Evolutionary conservation across 2,329 filamentous ascomycete genomes (phyloP).

Genomic region (Nothophaeocryptopus gaeumannii): DNA sequence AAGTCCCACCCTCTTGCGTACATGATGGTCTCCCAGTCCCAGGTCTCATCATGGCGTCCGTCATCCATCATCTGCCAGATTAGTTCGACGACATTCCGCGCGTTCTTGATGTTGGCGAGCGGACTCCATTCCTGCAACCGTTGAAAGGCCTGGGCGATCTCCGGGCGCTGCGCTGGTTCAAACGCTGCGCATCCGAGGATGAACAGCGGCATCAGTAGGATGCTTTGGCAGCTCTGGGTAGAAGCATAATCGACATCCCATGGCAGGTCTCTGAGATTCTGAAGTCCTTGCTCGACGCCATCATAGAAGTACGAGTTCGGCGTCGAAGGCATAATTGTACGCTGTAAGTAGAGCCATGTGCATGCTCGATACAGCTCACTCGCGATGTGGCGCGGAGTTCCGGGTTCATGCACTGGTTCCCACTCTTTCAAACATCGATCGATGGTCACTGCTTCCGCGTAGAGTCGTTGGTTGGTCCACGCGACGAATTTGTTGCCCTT

Average conservation of each 20-base stretch:
- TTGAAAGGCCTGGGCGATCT: conserved; percentile 54
- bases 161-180: conserved; percentile 52
- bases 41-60: conserved; percentile 52
- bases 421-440: too few species aligned
- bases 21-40: conserved; percentile 64
- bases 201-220: conserved; percentile 61
- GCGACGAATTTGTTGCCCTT: conserved; percentile 72
- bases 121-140: conserved; percentile 55
- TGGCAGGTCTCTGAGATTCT: conserved; percentile 55
- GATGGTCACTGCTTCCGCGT: conserved; percentile 34
- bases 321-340: conserved; percentile 56
- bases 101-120: conserved; percentile 57
- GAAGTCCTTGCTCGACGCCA: conserved; percentile 58
- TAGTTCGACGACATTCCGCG: conserved; percentile 54
- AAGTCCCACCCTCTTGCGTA: conserved; percentile 59
- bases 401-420: conserved; percentile 13
- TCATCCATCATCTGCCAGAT: conserved; percentile 62
- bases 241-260: conserved; percentile 35
- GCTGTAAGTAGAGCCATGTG: conserved; percentile 62
- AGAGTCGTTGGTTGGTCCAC: conserved; percentile 68
- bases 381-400: conserved; percentile 54
- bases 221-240: conserved; percentile 47
- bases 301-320: conserved; percentile 54
- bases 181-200: conserved; percentile 62
- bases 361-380: conserved; percentile 61